Base-by-base conservation (phyloP, 1,139 yeast genomes). In the Hemisphaericaspora lyxosophila region DNA sequence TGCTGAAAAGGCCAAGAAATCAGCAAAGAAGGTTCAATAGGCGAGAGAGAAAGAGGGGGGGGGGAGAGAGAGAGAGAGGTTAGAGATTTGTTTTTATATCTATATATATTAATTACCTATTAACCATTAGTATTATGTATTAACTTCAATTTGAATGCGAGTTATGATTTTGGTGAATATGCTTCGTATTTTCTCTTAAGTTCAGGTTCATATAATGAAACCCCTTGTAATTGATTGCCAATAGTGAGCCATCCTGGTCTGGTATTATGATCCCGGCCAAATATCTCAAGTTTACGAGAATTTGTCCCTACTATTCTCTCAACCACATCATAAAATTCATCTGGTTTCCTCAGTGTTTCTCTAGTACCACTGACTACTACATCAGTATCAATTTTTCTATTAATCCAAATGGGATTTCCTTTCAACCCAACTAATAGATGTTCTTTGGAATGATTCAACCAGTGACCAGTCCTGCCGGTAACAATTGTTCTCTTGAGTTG, bases 401-500 rank as follows among this genome's bases (percentile, higher is more conserved):
- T 75, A 18, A 87, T 55, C 95, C 96, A 87, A n/a, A 58, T 51
- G 0, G 95, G 92, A 32, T 75, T 58, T 0, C 97, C 97, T 54
- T 89, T 89, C 22, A 84, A 55, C 0, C 96, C 97, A 19, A 90
- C 86, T 9, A 90, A 62, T 33, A 88, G 67, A 57, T 90, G 97
- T 59, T 90, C 97, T 51, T 90, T 90, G 0, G 96, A 86, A 59
- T 90, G 97, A 55, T 90, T 90, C 35, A 90, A 68, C 97, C 97
- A 90, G 58, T 90, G 97, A 0, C 97, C 97, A 0, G 97, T 90
- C 45, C 97, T 67, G 1, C 97, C 97, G 0, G 97, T 90, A 43
- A 94, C 92, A 36, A 90, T 89, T 0, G 96, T 90, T 45, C 96
- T 67, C 23, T 83, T 80, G 43, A 90, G 64, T 56, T 90, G 97